Evolutionary conservation across 441 rosid species (phyloP).

Genomic region (Isatis lusitanica): DNA sequence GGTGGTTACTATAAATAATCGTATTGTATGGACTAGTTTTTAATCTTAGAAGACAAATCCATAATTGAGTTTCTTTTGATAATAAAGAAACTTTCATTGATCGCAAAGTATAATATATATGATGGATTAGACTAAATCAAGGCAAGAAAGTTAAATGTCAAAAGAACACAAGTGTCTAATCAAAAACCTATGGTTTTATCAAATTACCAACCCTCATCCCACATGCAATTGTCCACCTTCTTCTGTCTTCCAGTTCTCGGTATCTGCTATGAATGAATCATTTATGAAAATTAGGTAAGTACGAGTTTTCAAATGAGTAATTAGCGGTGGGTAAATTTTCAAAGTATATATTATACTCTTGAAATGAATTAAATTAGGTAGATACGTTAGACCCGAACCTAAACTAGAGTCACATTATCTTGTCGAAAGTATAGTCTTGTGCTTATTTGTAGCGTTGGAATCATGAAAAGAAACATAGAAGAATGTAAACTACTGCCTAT

Average conservation of each 20-base stretch:
- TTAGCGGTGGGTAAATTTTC: neutral
- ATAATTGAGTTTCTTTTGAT: neutral
- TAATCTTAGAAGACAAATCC: neutral
- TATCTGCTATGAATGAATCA: neutral
- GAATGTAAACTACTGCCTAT: slow-evolving; percentile 1
- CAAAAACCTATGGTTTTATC: slow-evolving; percentile 2
- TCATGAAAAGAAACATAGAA: slow-evolving; percentile 14
- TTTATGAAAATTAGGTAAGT: neutral
- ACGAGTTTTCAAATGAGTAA: neutral
- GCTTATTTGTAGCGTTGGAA: neutral
- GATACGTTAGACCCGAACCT: too few species aligned
- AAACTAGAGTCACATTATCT: neutral
- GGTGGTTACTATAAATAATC: neutral
- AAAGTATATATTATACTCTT: too few species aligned
- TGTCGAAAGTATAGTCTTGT: neutral
- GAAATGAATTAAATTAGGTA: neutral
- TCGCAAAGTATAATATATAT: too few species aligned
- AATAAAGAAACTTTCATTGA: too few species aligned
- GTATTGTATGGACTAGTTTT: neutral
- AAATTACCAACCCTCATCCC: slow-evolving; percentile 10
- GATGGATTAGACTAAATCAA: slow-evolving; percentile 8
- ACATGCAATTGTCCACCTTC: slow-evolving; percentile 17
- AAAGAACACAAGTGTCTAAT: neutral
- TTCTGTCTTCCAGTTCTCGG: neutral
- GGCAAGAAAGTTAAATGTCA: neutral